Conservation (phyloP, 257 asterid genomes). For the Plectranthus barbatus region DNA sequence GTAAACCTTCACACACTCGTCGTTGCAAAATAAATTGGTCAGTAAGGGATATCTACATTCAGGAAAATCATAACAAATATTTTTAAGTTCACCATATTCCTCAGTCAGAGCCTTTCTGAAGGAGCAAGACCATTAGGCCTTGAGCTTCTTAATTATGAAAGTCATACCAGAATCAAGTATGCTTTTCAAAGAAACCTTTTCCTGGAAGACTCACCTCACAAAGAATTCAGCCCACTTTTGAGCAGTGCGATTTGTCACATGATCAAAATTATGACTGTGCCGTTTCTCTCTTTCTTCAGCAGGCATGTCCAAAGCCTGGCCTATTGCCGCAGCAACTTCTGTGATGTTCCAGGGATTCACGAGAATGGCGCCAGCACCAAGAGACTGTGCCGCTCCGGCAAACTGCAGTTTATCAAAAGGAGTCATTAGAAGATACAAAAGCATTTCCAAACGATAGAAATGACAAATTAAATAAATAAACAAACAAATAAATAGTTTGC, state of each 20-base stretch:
- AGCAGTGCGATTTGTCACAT: conserved; percentile 93
- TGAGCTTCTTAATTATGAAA: neutral
- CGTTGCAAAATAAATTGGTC: too few species aligned
- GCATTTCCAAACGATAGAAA: conserved; percentile 1
- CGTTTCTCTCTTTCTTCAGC: conserved; percentile 92
- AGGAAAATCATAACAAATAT: too few species aligned
- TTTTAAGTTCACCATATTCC: too few species aligned
- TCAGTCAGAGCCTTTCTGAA: too few species aligned
- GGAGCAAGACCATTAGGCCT: too few species aligned
- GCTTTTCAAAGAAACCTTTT: neutral
- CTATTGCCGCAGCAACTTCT: conserved; percentile 59
- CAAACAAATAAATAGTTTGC: too few species aligned
- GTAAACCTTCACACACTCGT: too few species aligned
- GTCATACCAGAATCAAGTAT: neutral
- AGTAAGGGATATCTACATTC: too few species aligned
- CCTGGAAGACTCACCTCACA: conserved; percentile 56
- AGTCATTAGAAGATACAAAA: neutral
- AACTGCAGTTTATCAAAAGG: conserved; percentile 34
- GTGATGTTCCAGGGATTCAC: conserved; percentile 98
- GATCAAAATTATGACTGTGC: conserved; percentile 72
- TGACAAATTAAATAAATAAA: too few species aligned
- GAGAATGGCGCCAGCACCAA: conserved; percentile 97
- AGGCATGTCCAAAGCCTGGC: conserved; percentile 74
- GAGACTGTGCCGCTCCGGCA: conserved; percentile 99
- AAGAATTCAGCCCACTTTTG: conserved; percentile 98